These are phyloP conservation scores for Talaromyces proteolyticus DNA, from an alignment of 495 filamentous ascomycete species.

Conservation along the genomic window DNA sequence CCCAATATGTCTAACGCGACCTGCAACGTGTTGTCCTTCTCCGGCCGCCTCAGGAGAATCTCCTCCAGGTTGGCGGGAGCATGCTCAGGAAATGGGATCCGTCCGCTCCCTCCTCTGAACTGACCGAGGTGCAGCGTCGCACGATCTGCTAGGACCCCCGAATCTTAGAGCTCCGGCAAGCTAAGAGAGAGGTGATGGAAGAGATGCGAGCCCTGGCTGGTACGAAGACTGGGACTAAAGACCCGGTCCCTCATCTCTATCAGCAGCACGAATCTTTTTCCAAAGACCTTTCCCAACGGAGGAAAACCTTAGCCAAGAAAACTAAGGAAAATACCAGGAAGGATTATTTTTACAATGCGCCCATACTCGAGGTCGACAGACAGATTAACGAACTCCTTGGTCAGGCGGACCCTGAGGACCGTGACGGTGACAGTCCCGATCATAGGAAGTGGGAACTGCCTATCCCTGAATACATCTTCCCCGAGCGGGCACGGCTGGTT, in stretches of 20 bases:
- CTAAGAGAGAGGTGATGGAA: conserved; percentile 23
- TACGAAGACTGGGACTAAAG: conserved; percentile 14
- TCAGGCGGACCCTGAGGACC: conserved; percentile 11
- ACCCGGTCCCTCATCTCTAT: conserved; percentile 18
- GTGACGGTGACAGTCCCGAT: conserved; percentile 11
- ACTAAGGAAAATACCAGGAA: conserved; percentile 19
- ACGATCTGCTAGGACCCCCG: conserved; percentile 17
- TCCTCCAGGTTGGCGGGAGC: conserved; percentile 11
- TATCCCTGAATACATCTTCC: conserved; percentile 17
- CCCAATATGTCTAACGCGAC: conserved; percentile 19
- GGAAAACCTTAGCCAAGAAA: conserved; percentile 15
- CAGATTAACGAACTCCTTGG: conserved; percentile 21
- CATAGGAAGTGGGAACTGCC: conserved; percentile 15
- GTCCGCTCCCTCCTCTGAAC: conserved; percentile 12
- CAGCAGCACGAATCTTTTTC: conserved; percentile 16
- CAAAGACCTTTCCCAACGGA: conserved; percentile 17
- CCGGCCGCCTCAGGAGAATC: conserved; percentile 15
- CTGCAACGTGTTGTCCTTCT: conserved; percentile 23
- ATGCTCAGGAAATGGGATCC: conserved; percentile 22
- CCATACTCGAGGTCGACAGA: conserved; percentile 20
- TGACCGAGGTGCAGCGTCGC: conserved; percentile 16
- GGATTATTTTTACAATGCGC: conserved; percentile 20
- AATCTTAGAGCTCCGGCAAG: conserved; percentile 16
- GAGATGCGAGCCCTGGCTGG: conserved; percentile 24
- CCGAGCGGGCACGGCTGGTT: conserved; percentile 18